Evolutionary conservation across 2,329 filamentous ascomycete genomes (phyloP), one percentile per base, ranked within the genome.

Genomic region (Emmonsia crescens): DNA sequence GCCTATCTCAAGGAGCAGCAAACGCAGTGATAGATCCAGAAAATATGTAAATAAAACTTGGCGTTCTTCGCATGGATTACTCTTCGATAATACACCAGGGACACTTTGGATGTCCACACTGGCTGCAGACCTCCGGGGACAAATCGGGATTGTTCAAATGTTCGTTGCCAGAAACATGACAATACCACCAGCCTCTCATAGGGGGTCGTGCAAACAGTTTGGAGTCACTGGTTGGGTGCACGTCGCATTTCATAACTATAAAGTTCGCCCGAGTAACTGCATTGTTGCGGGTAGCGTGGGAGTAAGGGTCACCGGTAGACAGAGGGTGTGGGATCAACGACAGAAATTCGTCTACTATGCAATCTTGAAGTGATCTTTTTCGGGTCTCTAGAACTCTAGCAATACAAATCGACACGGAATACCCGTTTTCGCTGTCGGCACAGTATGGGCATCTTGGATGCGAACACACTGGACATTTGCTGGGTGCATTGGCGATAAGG

Each of bases 121-220:
- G 21, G 19, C 56, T 48, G 42, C 66, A 66, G 49, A n/a, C 57
- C 12, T 60, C 62, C 8, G 61, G 44, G 46, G 42, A 31, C 29
- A 67, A 48, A 2, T 21, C 58, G 2, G 64, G 65, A 44, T 65
- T 68, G 62, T 67, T 65, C 57, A 64, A 44, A 57, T 66, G 62
- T 4, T 33, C 5, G 21, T 62, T 57, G 12, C 24, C 38, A n/a
- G 21, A 61, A 33, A 36, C 60, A 14, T 62, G 55, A 51, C 64
- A 61, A 27, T 65, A 66, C 21, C 66, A 67, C 61, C 60, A 67
- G 2, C 62, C 62, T 21, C 49, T 49, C 63, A 60, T 63, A 9
- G 36, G 19, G 6, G 60, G 44, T 12, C 56, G 31, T n/a, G 60
- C 40, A 44, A 21, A 40, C n/a, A 16, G 24, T 46, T 48, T 36